Conservation (phyloP, 805 yeast genomes). For the Scheffersomyces coipomensis region DNA sequence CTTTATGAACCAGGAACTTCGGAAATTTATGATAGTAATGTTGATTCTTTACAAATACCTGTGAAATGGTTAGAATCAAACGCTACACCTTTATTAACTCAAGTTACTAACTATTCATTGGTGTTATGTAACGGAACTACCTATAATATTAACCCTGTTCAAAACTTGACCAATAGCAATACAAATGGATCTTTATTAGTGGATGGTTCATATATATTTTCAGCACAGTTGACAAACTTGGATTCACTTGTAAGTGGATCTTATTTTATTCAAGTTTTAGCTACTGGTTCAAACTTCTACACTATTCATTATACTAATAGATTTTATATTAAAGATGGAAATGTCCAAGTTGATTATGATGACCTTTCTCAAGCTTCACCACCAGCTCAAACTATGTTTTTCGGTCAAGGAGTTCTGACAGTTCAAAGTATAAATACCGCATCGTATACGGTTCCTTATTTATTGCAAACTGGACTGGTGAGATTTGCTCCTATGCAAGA, state of each 20-base stretch:
- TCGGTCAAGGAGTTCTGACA: background rate
- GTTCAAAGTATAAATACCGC: background rate
- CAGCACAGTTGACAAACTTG: background rate
- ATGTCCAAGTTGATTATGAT: background rate
- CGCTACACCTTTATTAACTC: background rate
- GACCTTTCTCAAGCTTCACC: background rate
- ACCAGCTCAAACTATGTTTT: background rate
- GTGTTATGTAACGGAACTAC: background rate
- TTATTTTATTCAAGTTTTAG: background rate
- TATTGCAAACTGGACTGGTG: background rate
- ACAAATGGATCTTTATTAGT: background rate
- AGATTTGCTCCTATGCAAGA: background rate
- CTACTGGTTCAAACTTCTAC: background rate
- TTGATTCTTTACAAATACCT: background rate
- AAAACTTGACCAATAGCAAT: background rate
- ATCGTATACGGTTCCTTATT: background rate
- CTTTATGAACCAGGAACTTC: background rate
- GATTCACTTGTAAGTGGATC: background rate
- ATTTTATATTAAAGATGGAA: background rate
- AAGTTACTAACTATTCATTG: background rate
- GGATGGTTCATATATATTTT: background rate
- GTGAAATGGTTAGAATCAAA: slow-evolving; percentile 1
- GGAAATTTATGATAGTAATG: background rate
- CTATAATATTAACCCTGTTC: background rate
- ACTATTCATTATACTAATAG: slow-evolving; percentile 1